A percentile compares a stretch with the other conserved stretches of the same genome.
phyloP scores from a whole-genome alignment of 306 rosid genomes.

The Rosa lucieae region DNA sequence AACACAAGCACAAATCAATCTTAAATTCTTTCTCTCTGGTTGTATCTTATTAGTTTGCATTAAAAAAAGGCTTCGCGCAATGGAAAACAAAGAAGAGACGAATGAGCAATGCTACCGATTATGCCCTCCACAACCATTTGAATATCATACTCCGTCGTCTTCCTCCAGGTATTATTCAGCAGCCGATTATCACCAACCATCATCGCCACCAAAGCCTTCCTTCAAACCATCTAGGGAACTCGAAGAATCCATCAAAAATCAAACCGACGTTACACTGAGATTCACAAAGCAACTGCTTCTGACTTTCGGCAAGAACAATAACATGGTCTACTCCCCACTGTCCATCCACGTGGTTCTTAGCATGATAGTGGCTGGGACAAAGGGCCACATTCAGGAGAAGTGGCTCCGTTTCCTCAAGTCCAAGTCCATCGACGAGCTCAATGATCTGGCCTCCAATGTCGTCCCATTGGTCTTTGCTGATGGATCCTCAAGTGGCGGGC shows the following conservation, averaged over 20 bases:
- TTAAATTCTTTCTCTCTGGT: too few species aligned
- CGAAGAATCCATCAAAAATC: not conserved
- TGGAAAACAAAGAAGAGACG: too few species aligned
- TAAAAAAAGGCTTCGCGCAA: too few species aligned
- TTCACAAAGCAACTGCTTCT: slow-evolving; percentile 1
- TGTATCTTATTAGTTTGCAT: too few species aligned
- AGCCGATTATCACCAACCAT: too few species aligned
- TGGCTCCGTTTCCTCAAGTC: slow-evolving; percentile 11
- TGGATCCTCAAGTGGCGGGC: not conserved
- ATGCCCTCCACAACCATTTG: too few species aligned
- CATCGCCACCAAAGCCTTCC: not conserved
- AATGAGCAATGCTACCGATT: too few species aligned
- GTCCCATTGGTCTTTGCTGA: not conserved
- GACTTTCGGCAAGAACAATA: not conserved
- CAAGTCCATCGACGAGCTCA: not conserved
- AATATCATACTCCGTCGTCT: too few species aligned
- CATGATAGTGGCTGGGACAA: slow-evolving; percentile 16
- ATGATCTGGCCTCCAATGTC: not conserved
- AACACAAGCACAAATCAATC: too few species aligned
- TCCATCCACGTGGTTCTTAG: slow-evolving; percentile 11
- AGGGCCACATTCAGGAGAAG: not conserved
- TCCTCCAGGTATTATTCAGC: too few species aligned
- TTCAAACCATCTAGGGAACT: not conserved
- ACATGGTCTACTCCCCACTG: slow-evolving; percentile 13
- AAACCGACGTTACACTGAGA: not conserved